These are phyloP conservation scores for Cicer yamashitae DNA, from an alignment of 306 rosid genomes.

Conservation along the genomic window DNA sequence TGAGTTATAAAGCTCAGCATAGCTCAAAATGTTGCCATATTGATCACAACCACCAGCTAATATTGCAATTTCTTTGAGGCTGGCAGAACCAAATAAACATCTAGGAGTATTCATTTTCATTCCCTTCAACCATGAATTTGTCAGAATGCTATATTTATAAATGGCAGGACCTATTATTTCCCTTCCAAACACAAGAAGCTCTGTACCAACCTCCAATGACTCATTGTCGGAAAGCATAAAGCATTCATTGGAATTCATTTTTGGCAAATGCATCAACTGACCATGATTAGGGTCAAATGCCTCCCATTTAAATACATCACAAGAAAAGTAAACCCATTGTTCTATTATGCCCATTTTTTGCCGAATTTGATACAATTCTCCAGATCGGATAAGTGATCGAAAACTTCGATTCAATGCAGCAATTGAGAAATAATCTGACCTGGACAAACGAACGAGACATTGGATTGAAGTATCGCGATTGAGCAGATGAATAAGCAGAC, in stretches of 20 bases:
- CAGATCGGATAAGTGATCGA: conserved; percentile 58
- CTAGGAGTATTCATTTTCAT: conserved; percentile 64
- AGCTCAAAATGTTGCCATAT: conserved; percentile 55
- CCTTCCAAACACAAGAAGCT: conserved; percentile 84
- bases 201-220: conserved; percentile 82
- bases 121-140: conserved; percentile 68
- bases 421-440: conserved; percentile 72
- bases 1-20: conserved; percentile 77
- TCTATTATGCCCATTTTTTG: conserved; percentile 61
- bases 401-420: conserved; percentile 61
- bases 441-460: conserved; percentile 63
- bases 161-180: conserved; percentile 55
- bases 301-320: conserved; percentile 66
- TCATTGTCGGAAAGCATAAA: conserved; percentile 77
- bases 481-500: conserved; percentile 56
- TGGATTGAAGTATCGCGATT: conserved; percentile 65
- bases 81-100: conserved; percentile 78
- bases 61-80: conserved; percentile 70
- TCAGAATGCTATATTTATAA: conserved; percentile 67
- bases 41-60: conserved; percentile 78
- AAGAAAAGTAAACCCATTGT: conserved; percentile 86
- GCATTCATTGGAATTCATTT: conserved; percentile 59
- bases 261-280: conserved; percentile 70
- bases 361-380: conserved; percentile 69
- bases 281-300: conserved; percentile 67